Base-by-base conservation (phyloP, 2,329 filamentous ascomycete genomes). In the Sclerotinia nivalis region DNA sequence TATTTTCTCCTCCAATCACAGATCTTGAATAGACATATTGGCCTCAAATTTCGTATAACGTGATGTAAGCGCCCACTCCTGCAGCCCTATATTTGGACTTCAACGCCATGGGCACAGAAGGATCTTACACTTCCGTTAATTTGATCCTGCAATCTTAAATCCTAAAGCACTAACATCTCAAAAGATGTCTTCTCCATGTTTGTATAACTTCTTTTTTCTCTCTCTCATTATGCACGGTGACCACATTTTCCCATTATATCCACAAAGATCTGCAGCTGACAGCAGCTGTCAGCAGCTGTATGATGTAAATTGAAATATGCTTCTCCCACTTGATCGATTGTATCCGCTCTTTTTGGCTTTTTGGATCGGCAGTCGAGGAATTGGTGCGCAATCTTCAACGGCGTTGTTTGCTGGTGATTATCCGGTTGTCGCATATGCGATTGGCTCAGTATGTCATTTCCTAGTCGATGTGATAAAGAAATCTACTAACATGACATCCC, bases 381-480 rank as follows among this genome's bases (percentile, higher is more conserved):
- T 65, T 40, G 28, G 9, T 56, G 68, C 52, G 28, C 68, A 69
- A 55, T 56, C 59, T 50, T 58, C 59, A 56, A 37, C 52, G 12
- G 18, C 40, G 5, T 43, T 73, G 15, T 73, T 73, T 65, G 71
- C 59, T 20, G 69, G 69, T 2, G 49, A 62, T 52, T 71, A 62
- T 66, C 71, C 71, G 9, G 69, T 73, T 49, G 59, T 70, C 54
- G 71, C 71, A 59, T 72, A 73, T 72, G n/a, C 67, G 28, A 18
- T 73, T 56, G 59, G 55, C 15, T 73, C 71, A 31, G 72, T 73
- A 62, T 47, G 70, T 66, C 6, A 25, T 55, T n/a, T 43, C 10
- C 12, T 6, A n/a, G n/a, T 60, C 20, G 12, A 18, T 43, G 20
- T 15, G 20, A 28, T 43, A 6, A 6, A 37, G 4, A 18, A 34